Conservation (phyloP, 345 rosid species). For the Clausena lansium region DNA sequence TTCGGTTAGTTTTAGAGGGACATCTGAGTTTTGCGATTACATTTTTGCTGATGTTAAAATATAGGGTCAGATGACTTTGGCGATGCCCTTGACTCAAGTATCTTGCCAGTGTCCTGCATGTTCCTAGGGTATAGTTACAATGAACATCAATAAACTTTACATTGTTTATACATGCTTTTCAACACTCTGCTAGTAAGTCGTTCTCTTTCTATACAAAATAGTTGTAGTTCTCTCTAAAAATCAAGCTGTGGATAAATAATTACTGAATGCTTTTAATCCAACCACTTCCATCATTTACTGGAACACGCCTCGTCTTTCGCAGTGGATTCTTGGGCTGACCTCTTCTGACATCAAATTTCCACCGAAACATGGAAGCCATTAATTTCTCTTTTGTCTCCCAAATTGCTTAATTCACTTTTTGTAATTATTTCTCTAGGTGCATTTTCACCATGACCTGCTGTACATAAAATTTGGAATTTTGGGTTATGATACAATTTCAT, state of each 20-base stretch:
- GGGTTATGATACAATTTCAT: background rate
- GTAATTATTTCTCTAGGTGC: background rate
- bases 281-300: background rate
- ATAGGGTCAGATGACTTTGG: background rate
- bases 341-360: background rate
- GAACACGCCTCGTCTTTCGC: conserved; percentile 7
- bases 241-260: background rate
- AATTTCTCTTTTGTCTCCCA: background rate
- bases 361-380: background rate
- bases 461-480: background rate
- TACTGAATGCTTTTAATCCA: background rate
- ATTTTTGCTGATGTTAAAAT: background rate
- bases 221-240: background rate
- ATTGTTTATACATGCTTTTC: background rate
- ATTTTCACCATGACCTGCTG: background rate
- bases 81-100: background rate
- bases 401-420: background rate
- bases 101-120: background rate
- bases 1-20: background rate
- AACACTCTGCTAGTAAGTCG: background rate
- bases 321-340: conserved; percentile 14
- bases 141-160: background rate
- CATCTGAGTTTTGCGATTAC: background rate
- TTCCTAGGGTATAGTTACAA: background rate
- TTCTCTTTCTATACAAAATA: background rate